Conservation (phyloP, 805 yeast genomes). For the Groenewaldozyma tartarivorans region DNA sequence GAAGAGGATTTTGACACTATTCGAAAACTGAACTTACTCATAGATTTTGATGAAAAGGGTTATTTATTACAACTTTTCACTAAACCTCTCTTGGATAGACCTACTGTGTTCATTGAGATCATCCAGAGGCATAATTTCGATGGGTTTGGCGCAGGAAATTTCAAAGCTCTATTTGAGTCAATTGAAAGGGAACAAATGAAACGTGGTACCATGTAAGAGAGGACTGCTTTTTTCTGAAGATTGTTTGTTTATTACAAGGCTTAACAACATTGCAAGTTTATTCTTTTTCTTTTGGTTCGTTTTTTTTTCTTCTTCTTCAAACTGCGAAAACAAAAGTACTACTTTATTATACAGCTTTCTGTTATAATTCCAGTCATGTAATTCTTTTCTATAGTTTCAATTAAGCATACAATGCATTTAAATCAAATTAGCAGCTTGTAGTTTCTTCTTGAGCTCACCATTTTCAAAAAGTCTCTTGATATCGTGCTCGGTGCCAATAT, state of each 20-base stretch:
- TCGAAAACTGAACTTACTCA: conserved; percentile 42
- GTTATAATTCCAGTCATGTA: too few relatives aligned
- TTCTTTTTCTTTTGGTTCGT: too few relatives aligned
- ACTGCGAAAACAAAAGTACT: too few relatives aligned
- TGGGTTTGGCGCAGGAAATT: conserved; percentile 87
- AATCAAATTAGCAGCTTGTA: conserved; percentile 10
- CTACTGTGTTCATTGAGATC: conserved; percentile 72
- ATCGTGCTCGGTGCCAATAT: conserved; percentile 45
- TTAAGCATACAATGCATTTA: too few relatives aligned
- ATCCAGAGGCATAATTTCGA: conserved; percentile 72
- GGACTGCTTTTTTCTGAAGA: too few relatives aligned
- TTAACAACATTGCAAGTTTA: too few relatives aligned
- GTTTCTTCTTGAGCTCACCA: conserved; percentile 14
- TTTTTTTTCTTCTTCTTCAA: too few relatives aligned
- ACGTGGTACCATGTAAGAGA: conserved; percentile 46
- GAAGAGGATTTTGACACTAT: conserved; percentile 45
- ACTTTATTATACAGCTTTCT: too few relatives aligned
- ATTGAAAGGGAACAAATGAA: conserved; percentile 66
- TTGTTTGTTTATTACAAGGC: too few relatives aligned
- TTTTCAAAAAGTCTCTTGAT: conserved; percentile 14
- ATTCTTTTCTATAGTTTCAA: too few relatives aligned
- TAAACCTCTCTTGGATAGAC: conserved; percentile 65
- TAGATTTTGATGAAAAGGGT: conserved; percentile 72
- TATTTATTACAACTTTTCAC: conserved; percentile 75
- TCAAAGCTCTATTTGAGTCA: conserved; percentile 70